A percentile compares a stretch with the other conserved stretches of the same genome.
Evolutionary conservation across 2,329 filamentous ascomycete genomes (phyloP).

Genomic region (Hymenoscyphus salicellus): DNA sequence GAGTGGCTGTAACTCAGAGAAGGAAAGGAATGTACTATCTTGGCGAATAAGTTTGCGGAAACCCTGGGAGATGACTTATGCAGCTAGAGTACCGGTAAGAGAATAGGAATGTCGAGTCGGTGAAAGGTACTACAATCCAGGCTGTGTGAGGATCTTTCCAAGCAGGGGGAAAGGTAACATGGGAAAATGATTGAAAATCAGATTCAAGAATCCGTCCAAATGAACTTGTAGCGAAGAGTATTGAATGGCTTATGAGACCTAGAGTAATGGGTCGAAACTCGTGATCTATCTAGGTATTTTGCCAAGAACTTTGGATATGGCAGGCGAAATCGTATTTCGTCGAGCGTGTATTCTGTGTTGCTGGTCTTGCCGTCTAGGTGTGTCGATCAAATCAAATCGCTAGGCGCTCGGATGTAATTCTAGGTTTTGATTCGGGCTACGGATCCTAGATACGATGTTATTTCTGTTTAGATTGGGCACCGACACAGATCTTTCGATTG

Average conservation of each 20-base stretch:
- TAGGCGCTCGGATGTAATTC: not conserved
- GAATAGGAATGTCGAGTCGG: not conserved
- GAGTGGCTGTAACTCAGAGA: not conserved
- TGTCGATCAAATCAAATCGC: not conserved
- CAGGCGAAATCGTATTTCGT: not conserved
- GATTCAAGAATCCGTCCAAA: not conserved
- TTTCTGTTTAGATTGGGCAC: not conserved
- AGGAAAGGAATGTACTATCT: not conserved
- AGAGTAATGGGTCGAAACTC: not conserved
- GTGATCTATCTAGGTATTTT: not conserved
- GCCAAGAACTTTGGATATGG: not conserved
- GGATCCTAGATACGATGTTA: not conserved
- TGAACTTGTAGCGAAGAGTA: not conserved
- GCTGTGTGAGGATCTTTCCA: not conserved
- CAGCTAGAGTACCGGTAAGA: constrained; percentile 2
- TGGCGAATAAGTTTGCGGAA: not conserved
- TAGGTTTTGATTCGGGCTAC: not conserved
- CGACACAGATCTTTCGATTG: not conserved
- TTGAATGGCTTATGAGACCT: not conserved
- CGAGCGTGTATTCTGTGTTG: not conserved
- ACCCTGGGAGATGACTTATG: not conserved
- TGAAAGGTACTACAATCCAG: not conserved
- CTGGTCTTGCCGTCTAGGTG: not conserved
- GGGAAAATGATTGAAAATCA: not conserved
- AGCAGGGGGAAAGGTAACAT: not conserved